Evolutionary conservation across 768 basidiomycete genomes (phyloP).

Genomic region (Hygrophoropsis aurantiaca): DNA sequence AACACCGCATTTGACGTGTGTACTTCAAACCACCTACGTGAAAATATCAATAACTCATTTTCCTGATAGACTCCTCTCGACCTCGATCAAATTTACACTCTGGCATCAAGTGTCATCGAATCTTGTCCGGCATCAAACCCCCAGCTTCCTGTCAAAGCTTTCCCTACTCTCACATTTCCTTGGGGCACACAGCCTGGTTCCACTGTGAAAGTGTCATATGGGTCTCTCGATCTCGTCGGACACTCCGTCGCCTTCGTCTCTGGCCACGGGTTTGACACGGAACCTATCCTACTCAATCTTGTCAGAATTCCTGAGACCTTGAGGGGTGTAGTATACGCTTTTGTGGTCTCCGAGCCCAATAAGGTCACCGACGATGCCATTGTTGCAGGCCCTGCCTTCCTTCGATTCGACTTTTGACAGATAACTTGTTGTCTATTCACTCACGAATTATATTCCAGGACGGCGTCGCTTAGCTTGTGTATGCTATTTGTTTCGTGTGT

Average conservation of each 20-base stretch:
- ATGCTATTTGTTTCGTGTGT: too few species aligned
- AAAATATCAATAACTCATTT: slow-evolving; percentile 26
- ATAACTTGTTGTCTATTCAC: too few species aligned
- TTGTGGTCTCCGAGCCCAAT: slow-evolving; percentile 41
- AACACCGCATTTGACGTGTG: slow-evolving; percentile 58
- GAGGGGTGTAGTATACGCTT: slow-evolving; percentile 50
- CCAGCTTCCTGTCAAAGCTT: slow-evolving; percentile 39
- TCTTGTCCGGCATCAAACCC: slow-evolving; percentile 57
- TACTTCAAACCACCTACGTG: slow-evolving; percentile 13
- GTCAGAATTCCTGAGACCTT: slow-evolving; percentile 43
- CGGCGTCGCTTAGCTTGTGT: too few species aligned
- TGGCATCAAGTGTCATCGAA: slow-evolving; percentile 46
- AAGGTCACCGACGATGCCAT: slow-evolving; percentile 45
- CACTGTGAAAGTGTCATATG: slow-evolving; percentile 21
- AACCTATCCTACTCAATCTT: slow-evolving; percentile 31
- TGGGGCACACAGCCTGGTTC: slow-evolving; percentile 25
- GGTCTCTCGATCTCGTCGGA: slow-evolving; percentile 12
- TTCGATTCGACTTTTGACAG: slow-evolving; percentile 32
- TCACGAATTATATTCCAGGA: too few species aligned
- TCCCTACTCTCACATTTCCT: slow-evolving; percentile 46
- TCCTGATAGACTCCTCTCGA: slow-evolving; percentile 37
- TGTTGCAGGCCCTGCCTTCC: slow-evolving; percentile 58
- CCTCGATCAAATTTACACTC: slow-evolving; percentile 39
- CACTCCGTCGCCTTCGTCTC: slow-evolving; percentile 48
- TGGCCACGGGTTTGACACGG: slow-evolving; percentile 43